Percentiles rank a stretch among this genome's conserved stretches.
These are phyloP conservation scores for Rhodotorula sp. DNA, from an alignment of 1,284 basidiomycete genomes.

Conservation along the genomic window DNA sequence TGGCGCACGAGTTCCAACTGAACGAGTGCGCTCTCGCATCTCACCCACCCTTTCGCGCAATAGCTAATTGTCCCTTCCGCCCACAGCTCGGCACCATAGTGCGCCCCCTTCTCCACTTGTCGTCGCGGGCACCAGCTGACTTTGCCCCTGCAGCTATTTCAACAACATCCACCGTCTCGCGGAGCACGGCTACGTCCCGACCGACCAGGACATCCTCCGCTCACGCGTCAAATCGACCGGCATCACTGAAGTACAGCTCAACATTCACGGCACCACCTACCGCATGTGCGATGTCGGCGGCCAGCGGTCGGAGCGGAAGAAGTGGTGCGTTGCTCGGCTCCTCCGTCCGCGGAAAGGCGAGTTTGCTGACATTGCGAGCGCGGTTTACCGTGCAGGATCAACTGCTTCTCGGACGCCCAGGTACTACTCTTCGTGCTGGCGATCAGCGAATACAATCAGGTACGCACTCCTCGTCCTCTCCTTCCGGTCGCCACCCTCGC, in stretches of 20 bases:
- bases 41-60: no score
- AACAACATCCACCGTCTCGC: slow-evolving; percentile 50
- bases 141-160: slow-evolving; percentile 45
- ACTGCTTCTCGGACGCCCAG: slow-evolving; percentile 30
- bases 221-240: slow-evolving; percentile 47
- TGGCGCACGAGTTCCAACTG: slow-evolving; percentile 51
- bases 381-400: not conserved
- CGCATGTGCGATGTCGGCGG: slow-evolving; percentile 53
- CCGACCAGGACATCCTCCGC: slow-evolving; percentile 51
- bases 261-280: slow-evolving; percentile 8
- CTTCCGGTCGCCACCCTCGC: not conserved
- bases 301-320: slow-evolving; percentile 50
- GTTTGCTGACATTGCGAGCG: no score
- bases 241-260: slow-evolving; percentile 28
- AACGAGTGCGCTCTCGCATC: slow-evolving; percentile 36
- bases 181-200: slow-evolving; percentile 48
- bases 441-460: slow-evolving; percentile 17
- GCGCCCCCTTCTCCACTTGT: not conserved
- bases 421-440: slow-evolving; percentile 33
- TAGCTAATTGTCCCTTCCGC: not conserved
- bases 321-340: slow-evolving; percentile 46
- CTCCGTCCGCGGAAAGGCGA: not conserved
- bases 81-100: slow-evolving; percentile 24
- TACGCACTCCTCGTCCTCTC: not conserved
- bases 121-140: no score